Base-by-base conservation (phyloP, 108 stramenopile genomes). In the Nitzschia sp. region DNA sequence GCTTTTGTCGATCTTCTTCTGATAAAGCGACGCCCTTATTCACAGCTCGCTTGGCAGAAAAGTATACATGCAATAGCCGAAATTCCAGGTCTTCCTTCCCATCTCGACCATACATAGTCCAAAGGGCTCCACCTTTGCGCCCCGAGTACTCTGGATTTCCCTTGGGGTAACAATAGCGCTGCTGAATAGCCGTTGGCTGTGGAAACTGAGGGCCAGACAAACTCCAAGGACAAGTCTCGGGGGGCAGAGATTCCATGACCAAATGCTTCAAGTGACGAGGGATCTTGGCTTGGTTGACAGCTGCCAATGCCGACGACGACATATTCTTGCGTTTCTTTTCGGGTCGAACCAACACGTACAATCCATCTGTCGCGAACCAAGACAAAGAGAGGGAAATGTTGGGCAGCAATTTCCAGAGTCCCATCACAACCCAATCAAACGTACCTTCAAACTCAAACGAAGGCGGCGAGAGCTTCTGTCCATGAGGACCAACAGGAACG, bases 101-200 rank as follows among this genome's bases (percentile, higher is more conserved):
- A 41, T 83, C 62, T 1, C 40, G 15, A 24, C 62, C 78, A 38
- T 81, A 76, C 81, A 86, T 86, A 10, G 84, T 83, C 84, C 80
- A 88, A 14, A 85, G 43, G 0, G 84, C 78, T 11, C 84, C 90
- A 22, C 90, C 90, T 44, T 86, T 91, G n/a, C 63, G 60, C 20
- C 61, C 67, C 34, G 71, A 67, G 46, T 91, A 91, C 10, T 72
- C 76, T 41, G 73, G 57, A 52, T 80, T 44, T 20, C 90, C 90
- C 59, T 83, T 80, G 7, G 90, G 90, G 42, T 91, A 91, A 48
- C 86, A 88, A 59, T 91, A 91, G 26, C 90, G 81, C 51, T 91
- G 90, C n/a, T 88, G 85, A 53, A 88, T 77, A 5, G 78, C 86
- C 6, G 78, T 80, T 0, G 80, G 82, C 52, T 76, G 77, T 10